A percentile compares a stretch with the other conserved stretches of the same genome.
phyloP scores from a whole-genome alignment of 1,284 basidiomycete species.

The Boletus albobrunnescens region DNA sequence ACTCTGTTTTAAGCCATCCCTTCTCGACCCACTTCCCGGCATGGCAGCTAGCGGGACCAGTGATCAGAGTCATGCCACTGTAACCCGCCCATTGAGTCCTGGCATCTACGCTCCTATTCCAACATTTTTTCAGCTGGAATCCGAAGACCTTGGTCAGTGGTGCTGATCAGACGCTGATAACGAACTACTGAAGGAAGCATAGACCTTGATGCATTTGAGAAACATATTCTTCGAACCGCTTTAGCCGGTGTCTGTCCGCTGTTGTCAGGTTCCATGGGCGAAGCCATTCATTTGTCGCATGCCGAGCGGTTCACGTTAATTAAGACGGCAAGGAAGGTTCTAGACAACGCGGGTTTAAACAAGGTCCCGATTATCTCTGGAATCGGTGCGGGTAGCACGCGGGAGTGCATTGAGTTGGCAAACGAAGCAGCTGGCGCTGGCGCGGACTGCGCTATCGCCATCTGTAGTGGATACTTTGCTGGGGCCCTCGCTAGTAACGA shows the following conservation, averaged over 20 bases:
- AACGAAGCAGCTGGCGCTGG: slow-evolving; percentile 75
- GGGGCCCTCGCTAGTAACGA: slow-evolving; percentile 61
- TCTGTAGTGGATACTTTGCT: slow-evolving; percentile 82
- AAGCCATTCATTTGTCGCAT: slow-evolving; percentile 76
- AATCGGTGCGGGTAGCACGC: slow-evolving; percentile 77
- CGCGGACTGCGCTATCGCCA: slow-evolving; percentile 83
- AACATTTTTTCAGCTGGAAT: slow-evolving; percentile 72
- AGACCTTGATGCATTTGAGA: slow-evolving; percentile 73
- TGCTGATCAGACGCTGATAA: not conserved
- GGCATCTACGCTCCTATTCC: slow-evolving; percentile 86
- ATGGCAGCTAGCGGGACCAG: slow-evolving; percentile 35
- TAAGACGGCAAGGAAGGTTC: slow-evolving; percentile 62
- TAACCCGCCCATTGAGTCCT: slow-evolving; percentile 56
- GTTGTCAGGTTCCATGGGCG: slow-evolving; percentile 80
- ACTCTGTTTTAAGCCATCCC: not conserved
- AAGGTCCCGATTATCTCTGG: slow-evolving; percentile 75
- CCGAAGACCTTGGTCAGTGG: slow-evolving; percentile 77
- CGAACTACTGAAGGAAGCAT: slow-evolving; percentile 2
- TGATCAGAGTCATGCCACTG: slow-evolving; percentile 15
- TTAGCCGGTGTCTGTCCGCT: slow-evolving; percentile 73
- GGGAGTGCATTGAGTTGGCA: slow-evolving; percentile 73
- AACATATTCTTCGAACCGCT: slow-evolving; percentile 70
- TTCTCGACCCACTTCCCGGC: slow-evolving; percentile 2
- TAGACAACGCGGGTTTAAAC: slow-evolving; percentile 62
- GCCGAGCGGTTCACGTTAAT: slow-evolving; percentile 71